Conservation (phyloP, 2,329 filamentous ascomycete genomes). For the Aspergillus sp. region DNA sequence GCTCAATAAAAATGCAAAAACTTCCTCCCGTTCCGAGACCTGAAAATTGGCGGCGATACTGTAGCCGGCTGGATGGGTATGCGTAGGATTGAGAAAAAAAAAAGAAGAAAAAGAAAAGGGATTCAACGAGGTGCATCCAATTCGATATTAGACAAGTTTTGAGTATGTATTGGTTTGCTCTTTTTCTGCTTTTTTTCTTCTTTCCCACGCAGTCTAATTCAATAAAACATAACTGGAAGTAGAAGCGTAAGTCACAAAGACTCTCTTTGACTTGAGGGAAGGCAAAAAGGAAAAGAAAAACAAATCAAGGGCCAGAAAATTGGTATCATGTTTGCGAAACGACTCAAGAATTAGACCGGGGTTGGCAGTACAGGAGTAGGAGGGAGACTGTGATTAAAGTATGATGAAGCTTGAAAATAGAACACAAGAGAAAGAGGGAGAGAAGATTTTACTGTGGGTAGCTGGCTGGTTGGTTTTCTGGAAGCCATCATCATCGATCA, state of each 20-base stretch:
- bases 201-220: conserved; percentile 1
- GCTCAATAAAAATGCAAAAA: too few species aligned
- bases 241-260: conserved; percentile 19
- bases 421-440: conserved; percentile 9
- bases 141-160: too few species aligned
- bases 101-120: too few species aligned
- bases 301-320: conserved; percentile 20
- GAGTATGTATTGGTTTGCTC: conserved; percentile 3
- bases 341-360: conserved; percentile 25
- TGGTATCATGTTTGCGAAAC: conserved; percentile 30
- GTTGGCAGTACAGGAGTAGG: conserved; percentile 24
- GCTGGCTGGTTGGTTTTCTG: conserved; percentile 30
- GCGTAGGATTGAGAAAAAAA: too few species aligned
- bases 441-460: conserved; percentile 29
- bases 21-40: too few species aligned
- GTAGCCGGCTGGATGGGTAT: too few species aligned
- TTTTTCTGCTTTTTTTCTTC: conserved; percentile 11
- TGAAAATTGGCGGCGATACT: too few species aligned
- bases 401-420: conserved; percentile 13
- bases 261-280: conserved; percentile 18
- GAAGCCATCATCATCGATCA: conserved; percentile 25
- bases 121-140: not conserved
- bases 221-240: conserved; percentile 11
- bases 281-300: conserved; percentile 1
- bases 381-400: conserved; percentile 29